Conservation (phyloP, 345 rosid species). For the Reutealis trisperma region DNA sequence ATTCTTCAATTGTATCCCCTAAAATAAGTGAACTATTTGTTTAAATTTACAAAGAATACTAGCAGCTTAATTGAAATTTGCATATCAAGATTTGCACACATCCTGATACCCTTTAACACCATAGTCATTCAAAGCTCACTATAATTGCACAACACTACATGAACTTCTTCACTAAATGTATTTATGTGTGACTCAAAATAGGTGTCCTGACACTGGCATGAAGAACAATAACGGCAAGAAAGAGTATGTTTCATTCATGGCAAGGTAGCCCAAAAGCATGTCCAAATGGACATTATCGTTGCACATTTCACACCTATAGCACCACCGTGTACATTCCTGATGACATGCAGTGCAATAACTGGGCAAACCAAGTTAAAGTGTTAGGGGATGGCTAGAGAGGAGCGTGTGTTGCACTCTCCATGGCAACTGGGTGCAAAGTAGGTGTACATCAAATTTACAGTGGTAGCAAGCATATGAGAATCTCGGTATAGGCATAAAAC, state of each 20-base stretch:
- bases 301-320: too few relatives aligned
- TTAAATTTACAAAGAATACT: conserved; percentile 14
- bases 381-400: too few relatives aligned
- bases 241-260: not conserved
- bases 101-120: not conserved
- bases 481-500: too few relatives aligned
- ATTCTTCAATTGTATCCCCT: not conserved
- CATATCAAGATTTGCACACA: not conserved
- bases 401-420: too few relatives aligned
- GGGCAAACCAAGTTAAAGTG: too few relatives aligned
- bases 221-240: conserved; percentile 58
- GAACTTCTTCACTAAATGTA: conserved; percentile 96
- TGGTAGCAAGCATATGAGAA: too few relatives aligned
- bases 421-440: too few relatives aligned
- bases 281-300: too few relatives aligned
- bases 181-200: conserved; percentile 92
- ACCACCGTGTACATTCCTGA: too few relatives aligned
- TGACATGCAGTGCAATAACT: too few relatives aligned
- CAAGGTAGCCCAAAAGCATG: too few relatives aligned
- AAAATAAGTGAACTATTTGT: not conserved
- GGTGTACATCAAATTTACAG: too few relatives aligned
- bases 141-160: conserved; percentile 96
- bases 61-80: conserved; percentile 13
- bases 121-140: conserved; percentile 55
- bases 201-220: conserved; percentile 96